Evolutionary conservation across 306 rosid genomes (phyloP).

Genomic region (Inga oerstediana): DNA sequence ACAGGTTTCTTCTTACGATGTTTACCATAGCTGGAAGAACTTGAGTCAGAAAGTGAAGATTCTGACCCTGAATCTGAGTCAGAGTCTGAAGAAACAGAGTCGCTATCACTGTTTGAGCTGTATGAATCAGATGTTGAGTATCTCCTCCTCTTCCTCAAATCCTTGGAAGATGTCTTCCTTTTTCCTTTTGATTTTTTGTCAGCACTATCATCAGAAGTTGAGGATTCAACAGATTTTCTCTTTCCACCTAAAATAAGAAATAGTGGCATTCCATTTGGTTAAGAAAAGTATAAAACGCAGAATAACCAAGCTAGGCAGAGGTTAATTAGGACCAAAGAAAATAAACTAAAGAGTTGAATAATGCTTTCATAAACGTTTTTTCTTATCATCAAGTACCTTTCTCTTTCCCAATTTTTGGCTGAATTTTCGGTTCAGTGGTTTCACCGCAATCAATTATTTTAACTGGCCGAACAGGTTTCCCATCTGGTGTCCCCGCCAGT

Average conservation of each 20-base stretch:
- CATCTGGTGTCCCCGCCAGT: slow-evolving; percentile 72
- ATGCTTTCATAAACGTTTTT: slow-evolving; percentile 15
- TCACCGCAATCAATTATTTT: slow-evolving; percentile 91
- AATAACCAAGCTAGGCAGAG: slow-evolving; percentile 22
- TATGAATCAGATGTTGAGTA: slow-evolving; percentile 76
- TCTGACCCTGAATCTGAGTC: slow-evolving; percentile 68
- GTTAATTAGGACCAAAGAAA: neutral
- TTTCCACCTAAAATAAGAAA: slow-evolving; percentile 60
- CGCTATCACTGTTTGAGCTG: slow-evolving; percentile 57
- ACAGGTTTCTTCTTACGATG: slow-evolving; percentile 61
- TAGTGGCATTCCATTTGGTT: slow-evolving; percentile 17
- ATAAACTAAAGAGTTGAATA: slow-evolving; percentile 15
- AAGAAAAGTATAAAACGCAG: slow-evolving; percentile 17
- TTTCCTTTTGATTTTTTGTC: slow-evolving; percentile 62
- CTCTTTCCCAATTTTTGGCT: slow-evolving; percentile 56
- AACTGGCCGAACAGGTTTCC: slow-evolving; percentile 75
- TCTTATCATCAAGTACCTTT: slow-evolving; percentile 55
- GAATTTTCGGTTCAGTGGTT: slow-evolving; percentile 49
- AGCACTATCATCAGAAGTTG: slow-evolving; percentile 59
- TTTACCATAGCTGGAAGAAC: slow-evolving; percentile 74
- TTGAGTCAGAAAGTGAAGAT: slow-evolving; percentile 68
- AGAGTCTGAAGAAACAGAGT: slow-evolving; percentile 55
- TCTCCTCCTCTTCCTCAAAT: slow-evolving; percentile 66
- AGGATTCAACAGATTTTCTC: slow-evolving; percentile 54
- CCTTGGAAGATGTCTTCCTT: slow-evolving; percentile 56